These are phyloP conservation scores for Ceratocystis cacaofunesta DNA, from an alignment of 2,329 filamentous ascomycete genomes.

Conservation along the genomic window DNA sequence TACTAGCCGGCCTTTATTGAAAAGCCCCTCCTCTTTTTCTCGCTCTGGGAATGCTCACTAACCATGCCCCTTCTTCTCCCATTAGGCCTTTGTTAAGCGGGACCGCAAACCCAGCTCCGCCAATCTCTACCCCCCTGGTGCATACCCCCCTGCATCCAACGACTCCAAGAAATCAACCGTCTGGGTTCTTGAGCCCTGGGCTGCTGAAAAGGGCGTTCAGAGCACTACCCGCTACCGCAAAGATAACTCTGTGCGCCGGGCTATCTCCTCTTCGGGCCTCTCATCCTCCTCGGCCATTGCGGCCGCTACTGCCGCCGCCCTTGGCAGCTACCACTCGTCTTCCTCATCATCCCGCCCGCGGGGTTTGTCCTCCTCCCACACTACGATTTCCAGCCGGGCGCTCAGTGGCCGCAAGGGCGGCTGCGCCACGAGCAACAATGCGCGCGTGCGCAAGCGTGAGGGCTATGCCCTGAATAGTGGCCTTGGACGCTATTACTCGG, in stretches of 20 bases:
- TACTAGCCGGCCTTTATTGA: neutral
- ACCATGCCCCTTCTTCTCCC: neutral
- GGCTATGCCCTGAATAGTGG: neutral
- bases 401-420: constrained; percentile 25
- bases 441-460: constrained; percentile 15
- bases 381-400: constrained; percentile 21
- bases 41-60: neutral
- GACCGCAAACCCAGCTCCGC: constrained; percentile 19
- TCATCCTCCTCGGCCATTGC: neutral
- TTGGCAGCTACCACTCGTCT: neutral
- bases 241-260: constrained; percentile 23
- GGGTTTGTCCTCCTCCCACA: neutral
- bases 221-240: constrained; percentile 73
- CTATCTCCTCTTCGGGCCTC: constrained; percentile 7
- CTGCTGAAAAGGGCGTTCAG: constrained; percentile 56
- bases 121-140: neutral
- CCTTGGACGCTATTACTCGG: constrained; percentile 6
- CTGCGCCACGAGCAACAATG: constrained; percentile 22
- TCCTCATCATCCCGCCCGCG: neutral
- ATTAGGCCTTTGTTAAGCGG: constrained; percentile 31
- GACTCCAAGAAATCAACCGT: constrained; percentile 43
- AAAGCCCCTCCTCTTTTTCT: constrained; percentile 1
- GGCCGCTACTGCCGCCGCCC: neutral
- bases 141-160: constrained; percentile 27
- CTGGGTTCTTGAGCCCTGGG: constrained; percentile 64